Conservation (phyloP, 1,284 basidiomycete genomes). For the Mycosarcoma mackinlayi region DNA sequence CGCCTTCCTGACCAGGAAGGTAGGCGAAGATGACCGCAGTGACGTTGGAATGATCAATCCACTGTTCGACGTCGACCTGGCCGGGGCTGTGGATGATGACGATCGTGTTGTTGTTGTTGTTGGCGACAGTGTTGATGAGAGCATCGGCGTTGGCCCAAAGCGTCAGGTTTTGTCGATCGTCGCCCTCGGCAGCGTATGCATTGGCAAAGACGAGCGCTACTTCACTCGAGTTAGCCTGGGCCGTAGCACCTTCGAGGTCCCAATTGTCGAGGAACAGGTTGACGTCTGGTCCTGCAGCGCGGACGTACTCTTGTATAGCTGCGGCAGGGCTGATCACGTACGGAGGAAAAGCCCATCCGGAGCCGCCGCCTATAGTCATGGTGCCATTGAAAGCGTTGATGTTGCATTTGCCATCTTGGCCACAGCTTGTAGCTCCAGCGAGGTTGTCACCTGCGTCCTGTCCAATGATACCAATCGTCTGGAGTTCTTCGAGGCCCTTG, state of each 20-base stretch:
- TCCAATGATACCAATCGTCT: slow-evolving; percentile 38
- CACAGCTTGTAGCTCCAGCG: slow-evolving; percentile 33
- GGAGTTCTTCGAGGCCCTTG: slow-evolving; percentile 19
- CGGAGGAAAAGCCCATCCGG: slow-evolving; percentile 69
- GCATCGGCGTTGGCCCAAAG: slow-evolving; percentile 80
- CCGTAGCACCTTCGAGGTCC: slow-evolving; percentile 32
- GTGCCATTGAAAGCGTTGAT: slow-evolving; percentile 47
- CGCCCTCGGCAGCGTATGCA: slow-evolving; percentile 72
- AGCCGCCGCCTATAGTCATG: slow-evolving; percentile 68
- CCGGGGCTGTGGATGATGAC: slow-evolving; percentile 50
- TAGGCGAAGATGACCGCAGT: slow-evolving; percentile 74
- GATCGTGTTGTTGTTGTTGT: slow-evolving; percentile 55
- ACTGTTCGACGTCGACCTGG: slow-evolving; percentile 40
- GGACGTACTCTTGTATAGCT: slow-evolving; percentile 40
- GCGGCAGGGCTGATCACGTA: slow-evolving; percentile 48
- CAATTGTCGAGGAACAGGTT: slow-evolving; percentile 44
- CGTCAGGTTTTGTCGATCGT: slow-evolving; percentile 80
- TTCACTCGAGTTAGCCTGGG: slow-evolving; percentile 56
- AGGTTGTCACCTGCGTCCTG: slow-evolving; percentile 44
- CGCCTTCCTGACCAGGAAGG: slow-evolving; percentile 79
- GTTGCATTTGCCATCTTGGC: slow-evolving; percentile 27
- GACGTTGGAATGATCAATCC: slow-evolving; percentile 59
- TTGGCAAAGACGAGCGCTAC: slow-evolving; percentile 76
- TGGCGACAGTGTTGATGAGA: slow-evolving; percentile 51
- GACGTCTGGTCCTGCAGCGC: slow-evolving; percentile 17